Evolutionary conservation across 2,329 filamentous ascomycete genomes (phyloP).

Genomic region (Colletotrichum graminicola): DNA sequence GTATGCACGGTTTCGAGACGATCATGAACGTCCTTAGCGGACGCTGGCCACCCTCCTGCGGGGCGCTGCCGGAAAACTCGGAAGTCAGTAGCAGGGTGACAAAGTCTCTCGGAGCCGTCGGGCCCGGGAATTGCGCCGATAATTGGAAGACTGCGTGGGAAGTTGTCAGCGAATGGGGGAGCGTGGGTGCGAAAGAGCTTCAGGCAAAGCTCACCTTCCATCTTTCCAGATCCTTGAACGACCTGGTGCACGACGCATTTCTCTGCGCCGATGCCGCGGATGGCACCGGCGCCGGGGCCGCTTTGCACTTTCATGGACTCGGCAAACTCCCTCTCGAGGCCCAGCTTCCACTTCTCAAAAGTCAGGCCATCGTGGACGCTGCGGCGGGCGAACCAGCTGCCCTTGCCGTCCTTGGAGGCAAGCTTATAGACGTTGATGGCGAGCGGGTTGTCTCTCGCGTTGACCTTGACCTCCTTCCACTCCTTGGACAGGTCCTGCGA

Average conservation of each 20-base stretch:
- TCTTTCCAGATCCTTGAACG: conserved; percentile 69
- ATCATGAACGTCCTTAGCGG: conserved; percentile 83
- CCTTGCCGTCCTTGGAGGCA: conserved; percentile 81
- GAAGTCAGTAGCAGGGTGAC: conserved; percentile 82
- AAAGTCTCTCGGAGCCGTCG: conserved; percentile 89
- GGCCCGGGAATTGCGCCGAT: conserved; percentile 90
- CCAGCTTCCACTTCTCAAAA: conserved; percentile 82
- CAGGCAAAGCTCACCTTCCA: conserved; percentile 66
- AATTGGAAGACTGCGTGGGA: conserved; percentile 78
- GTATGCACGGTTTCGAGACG: conserved; percentile 85
- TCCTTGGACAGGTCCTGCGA: conserved; percentile 76
- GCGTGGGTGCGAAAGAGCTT: not conserved
- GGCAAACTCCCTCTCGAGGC: conserved; percentile 82
- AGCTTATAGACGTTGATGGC: conserved; percentile 85
- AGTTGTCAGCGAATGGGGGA: conserved; percentile 37
- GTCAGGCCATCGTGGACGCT: conserved; percentile 84
- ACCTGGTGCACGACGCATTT: conserved; percentile 74
- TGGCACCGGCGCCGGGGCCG: conserved; percentile 77
- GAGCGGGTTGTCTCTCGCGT: conserved; percentile 78
- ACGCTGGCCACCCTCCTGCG: conserved; percentile 46
- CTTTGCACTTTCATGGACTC: conserved; percentile 80
- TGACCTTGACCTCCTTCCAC: conserved; percentile 88
- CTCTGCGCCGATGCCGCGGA: conserved; percentile 89
- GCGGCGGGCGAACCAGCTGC: conserved; percentile 88
- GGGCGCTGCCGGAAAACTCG: conserved; percentile 59